Percentiles rank a stretch among this genome's conserved stretches.
Evolutionary conservation across 2,329 filamentous ascomycete genomes (phyloP).

Genomic region (Neofusicoccum cordaticola): DNA sequence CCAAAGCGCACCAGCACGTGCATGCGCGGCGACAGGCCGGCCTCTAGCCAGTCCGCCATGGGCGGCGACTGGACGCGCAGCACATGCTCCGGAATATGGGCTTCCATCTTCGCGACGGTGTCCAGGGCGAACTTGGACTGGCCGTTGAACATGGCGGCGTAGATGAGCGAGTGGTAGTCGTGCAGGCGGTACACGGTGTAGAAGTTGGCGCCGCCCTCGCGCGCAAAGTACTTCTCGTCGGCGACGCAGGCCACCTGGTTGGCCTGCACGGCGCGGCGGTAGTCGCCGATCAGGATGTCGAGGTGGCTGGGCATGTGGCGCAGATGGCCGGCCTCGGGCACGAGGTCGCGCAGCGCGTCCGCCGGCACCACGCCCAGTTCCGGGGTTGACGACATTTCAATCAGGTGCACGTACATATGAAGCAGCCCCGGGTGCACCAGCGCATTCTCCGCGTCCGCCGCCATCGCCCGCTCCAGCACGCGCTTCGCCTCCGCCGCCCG

Average conservation of each 20-base stretch:
- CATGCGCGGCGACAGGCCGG: slow-evolving; percentile 64
- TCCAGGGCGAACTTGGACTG: slow-evolving; percentile 62
- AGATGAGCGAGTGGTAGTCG: slow-evolving; percentile 72
- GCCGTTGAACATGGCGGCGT: slow-evolving; percentile 75
- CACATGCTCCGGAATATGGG: slow-evolving; percentile 60
- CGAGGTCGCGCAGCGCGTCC: slow-evolving; percentile 60
- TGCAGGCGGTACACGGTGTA: slow-evolving; percentile 76
- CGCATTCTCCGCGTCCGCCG: neutral
- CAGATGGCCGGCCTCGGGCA: slow-evolving; percentile 68
- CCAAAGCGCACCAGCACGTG: slow-evolving; percentile 74
- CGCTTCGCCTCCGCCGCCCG: slow-evolving; percentile 58
- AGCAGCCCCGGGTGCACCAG: slow-evolving; percentile 61
- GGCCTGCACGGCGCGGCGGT: slow-evolving; percentile 62
- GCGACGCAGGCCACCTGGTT: slow-evolving; percentile 66
- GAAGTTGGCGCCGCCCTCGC: slow-evolving; percentile 64
- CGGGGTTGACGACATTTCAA: slow-evolving; percentile 70
- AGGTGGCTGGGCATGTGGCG: slow-evolving; percentile 77
- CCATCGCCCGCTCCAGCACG: slow-evolving; percentile 59
- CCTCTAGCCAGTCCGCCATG: slow-evolving; percentile 78
- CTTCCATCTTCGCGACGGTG: slow-evolving; percentile 59
- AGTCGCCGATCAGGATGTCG: slow-evolving; percentile 71
- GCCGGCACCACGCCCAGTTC: slow-evolving; percentile 62
- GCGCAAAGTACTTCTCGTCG: slow-evolving; percentile 63
- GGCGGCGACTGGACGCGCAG: slow-evolving; percentile 64
- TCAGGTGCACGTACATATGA: slow-evolving; percentile 74